These are phyloP conservation scores for Astrephomene gubernaculifera DNA, from an alignment of 139 green algal genomes.

Conservation along the genomic window DNA sequence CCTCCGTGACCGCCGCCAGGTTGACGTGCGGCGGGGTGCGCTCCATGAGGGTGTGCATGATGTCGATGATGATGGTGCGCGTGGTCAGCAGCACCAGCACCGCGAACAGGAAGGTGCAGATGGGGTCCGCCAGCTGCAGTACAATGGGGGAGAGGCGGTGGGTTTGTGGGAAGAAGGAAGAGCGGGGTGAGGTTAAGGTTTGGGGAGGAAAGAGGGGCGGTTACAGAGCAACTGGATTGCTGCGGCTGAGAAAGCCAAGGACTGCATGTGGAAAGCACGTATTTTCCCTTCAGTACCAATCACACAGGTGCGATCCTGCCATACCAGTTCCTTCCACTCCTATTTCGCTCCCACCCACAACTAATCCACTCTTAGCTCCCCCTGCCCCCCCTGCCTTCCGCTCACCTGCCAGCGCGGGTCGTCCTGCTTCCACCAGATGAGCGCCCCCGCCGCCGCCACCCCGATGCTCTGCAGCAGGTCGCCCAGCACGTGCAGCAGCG, in stretches of 20 bases:
- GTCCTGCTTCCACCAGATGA: constrained; percentile 92
- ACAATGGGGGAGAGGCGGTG: no score
- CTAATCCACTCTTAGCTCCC: neutral
- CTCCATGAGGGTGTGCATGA: constrained; percentile 95
- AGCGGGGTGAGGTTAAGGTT: no score
- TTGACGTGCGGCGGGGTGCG: constrained; percentile 77
- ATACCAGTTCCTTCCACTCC: no score
- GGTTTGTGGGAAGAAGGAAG: no score
- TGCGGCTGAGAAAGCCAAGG: no score
- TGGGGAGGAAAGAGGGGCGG: no score
- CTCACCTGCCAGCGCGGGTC: constrained; percentile 67
- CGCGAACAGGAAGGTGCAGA: constrained; percentile 96
- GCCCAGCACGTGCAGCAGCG: constrained; percentile 90
- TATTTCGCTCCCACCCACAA: no score
- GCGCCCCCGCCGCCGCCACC: constrained; percentile 82
- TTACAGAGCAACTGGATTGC: no score
- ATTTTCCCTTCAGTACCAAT: no score
- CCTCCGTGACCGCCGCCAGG: constrained; percentile 50
- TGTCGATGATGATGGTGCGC: constrained; percentile 81
- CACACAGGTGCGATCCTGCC: no score
- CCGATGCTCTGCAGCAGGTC: constrained; percentile 94
- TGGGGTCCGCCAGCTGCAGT: constrained; percentile 78
- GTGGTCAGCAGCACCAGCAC: constrained; percentile 92
- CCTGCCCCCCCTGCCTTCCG: neutral
- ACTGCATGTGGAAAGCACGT: no score